phyloP scores from a whole-genome alignment of 2,329 filamentous ascomycete genomes.

The Raffaelea arxii region DNA sequence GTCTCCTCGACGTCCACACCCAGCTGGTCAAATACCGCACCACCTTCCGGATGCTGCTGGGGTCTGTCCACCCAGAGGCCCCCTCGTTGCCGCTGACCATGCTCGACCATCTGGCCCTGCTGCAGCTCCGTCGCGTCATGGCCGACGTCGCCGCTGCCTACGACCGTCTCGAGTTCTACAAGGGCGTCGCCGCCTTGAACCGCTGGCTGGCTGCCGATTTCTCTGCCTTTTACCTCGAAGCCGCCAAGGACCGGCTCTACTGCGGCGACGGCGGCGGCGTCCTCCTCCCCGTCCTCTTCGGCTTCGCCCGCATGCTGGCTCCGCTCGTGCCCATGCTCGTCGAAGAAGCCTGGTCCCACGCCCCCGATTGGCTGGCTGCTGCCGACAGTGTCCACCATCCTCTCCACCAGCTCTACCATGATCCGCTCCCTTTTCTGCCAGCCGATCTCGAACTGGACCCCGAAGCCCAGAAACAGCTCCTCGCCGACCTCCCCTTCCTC shows the following conservation, averaged over 20 bases:
- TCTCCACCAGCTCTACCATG: conserved; percentile 35
- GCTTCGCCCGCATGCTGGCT: conserved; percentile 67
- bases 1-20: conserved; percentile 67
- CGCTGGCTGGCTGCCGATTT: conserved; percentile 74
- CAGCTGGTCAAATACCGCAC: conserved; percentile 78
- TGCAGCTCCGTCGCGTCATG: conserved; percentile 61
- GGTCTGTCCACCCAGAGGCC: conserved; percentile 53
- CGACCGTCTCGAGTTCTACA: conserved; percentile 71
- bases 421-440: conserved; percentile 33
- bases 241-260: conserved; percentile 85
- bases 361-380: conserved; percentile 48
- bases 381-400: conserved; percentile 26
- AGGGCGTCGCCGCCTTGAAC: conserved; percentile 63
- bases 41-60: conserved; percentile 84
- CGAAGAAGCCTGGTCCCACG: conserved; percentile 78
- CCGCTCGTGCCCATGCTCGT: conserved; percentile 77
- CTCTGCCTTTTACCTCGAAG: conserved; percentile 89
- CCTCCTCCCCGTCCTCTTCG: conserved; percentile 56
- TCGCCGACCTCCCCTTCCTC: conserved; percentile 38
- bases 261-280: conserved; percentile 62
- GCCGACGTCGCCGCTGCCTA: conserved; percentile 55
- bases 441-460: conserved; percentile 30
- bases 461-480: conserved; percentile 28
- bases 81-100: conserved; percentile 42
- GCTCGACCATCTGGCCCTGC: conserved; percentile 65